phyloP scores from a whole-genome alignment of 768 basidiomycete genomes.

The Tulasnella sp. region DNA sequence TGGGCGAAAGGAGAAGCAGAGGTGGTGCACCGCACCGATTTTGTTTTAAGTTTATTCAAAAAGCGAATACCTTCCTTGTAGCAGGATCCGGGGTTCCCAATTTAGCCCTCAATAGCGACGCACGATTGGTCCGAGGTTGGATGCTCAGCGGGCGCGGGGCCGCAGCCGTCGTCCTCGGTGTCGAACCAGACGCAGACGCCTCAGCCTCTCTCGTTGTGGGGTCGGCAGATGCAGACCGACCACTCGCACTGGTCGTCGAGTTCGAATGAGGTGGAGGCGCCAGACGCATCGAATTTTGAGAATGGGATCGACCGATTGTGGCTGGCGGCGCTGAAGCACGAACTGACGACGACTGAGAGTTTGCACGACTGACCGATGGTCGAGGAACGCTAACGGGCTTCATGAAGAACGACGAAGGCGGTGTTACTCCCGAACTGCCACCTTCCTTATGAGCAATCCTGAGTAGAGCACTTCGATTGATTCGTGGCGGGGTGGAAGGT shows the following conservation, averaged over 20 bases:
- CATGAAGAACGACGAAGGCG: constrained; percentile 50
- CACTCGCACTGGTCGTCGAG: background rate
- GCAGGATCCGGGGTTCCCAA: constrained; percentile 3
- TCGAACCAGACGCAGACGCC: constrained; percentile 34
- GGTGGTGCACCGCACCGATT: no score
- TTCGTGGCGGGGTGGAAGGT: constrained; percentile 57
- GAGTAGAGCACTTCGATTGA: constrained; percentile 18
- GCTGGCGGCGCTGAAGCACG: background rate
- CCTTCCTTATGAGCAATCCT: constrained; percentile 30
- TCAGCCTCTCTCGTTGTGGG: constrained; percentile 26
- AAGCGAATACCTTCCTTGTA: constrained; percentile 10
- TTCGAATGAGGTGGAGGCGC: background rate
- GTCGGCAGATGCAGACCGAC: constrained; percentile 27
- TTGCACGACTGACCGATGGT: constrained; percentile 37
- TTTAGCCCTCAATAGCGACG: constrained; percentile 40
- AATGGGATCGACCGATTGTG: background rate
- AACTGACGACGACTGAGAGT: constrained; percentile 22
- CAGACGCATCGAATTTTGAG: background rate
- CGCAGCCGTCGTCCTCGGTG: constrained; percentile 4
- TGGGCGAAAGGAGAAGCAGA: no score
- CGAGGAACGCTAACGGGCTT: constrained; percentile 19
- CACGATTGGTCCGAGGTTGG: constrained; percentile 60
- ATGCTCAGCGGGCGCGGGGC: constrained; percentile 40
- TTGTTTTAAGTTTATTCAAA: constrained; percentile 3
- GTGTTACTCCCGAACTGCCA: constrained; percentile 19